Percentiles rank a stretch among this genome's conserved stretches.
Conservation (phyloP, 257 asterid genomes). For the Solanum sparsipilum region DNA sequence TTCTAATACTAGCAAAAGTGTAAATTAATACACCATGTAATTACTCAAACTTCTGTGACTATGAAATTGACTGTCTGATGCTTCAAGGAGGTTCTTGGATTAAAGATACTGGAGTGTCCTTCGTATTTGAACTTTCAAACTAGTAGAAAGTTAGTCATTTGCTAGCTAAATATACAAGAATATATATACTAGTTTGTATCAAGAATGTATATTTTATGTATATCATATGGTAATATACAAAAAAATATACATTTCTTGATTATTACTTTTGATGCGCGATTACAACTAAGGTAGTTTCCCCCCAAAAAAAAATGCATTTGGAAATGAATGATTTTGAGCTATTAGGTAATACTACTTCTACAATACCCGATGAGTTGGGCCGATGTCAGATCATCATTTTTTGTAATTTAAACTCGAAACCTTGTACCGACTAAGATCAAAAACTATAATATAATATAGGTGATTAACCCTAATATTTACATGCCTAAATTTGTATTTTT, state of each 20-base stretch:
- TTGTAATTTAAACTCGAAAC: background rate
- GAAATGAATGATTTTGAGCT: background rate
- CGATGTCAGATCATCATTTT: too few species aligned
- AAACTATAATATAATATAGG: background rate
- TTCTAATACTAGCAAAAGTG: constrained; percentile 1
- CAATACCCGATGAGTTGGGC: background rate
- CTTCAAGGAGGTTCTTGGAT: constrained; percentile 8
- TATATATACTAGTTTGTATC: background rate
- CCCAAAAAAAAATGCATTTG: background rate
- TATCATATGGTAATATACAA: background rate
- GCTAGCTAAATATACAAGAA: too few species aligned
- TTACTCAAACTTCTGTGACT: constrained; percentile 5
- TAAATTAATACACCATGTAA: background rate
- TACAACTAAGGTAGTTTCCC: background rate
- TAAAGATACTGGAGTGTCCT: constrained; percentile 1
- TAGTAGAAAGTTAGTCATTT: too few species aligned
- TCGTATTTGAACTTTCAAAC: background rate
- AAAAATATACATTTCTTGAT: background rate
- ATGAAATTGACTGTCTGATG: constrained; percentile 1
- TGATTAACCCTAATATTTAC: background rate
- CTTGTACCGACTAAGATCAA: background rate
- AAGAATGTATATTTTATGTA: background rate
- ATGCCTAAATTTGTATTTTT: background rate
- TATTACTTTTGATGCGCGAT: background rate
- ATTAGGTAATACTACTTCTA: background rate